Percentiles rank a stretch among this genome's conserved stretches.
These are phyloP conservation scores for Neostapfia colusana DNA, from an alignment of 176 grass and related monocot species.

Conservation along the genomic window DNA sequence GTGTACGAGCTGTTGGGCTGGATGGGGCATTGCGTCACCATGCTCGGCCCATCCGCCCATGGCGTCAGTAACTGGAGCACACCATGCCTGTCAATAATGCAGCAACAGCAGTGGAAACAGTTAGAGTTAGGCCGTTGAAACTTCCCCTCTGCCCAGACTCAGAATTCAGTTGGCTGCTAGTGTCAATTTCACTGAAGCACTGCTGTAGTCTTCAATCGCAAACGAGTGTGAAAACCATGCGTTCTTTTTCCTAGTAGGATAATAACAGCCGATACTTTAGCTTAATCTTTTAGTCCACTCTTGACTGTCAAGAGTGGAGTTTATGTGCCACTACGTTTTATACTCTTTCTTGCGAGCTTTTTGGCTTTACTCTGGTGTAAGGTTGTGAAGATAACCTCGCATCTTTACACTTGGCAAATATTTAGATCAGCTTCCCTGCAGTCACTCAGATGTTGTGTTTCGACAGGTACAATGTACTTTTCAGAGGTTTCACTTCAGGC, in stretches of 20 bases:
- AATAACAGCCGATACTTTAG: background rate
- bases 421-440: background rate
- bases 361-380: conserved; percentile 18
- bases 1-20: conserved; percentile 51
- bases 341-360: background rate
- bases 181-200: background rate
- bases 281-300: background rate
- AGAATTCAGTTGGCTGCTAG: background rate
- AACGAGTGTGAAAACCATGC: background rate
- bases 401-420: conserved; percentile 24
- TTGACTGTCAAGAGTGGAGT: background rate
- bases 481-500: conserved; percentile 33
- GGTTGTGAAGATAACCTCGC: background rate
- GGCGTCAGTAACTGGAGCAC: conserved; percentile 50
- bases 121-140: background rate
- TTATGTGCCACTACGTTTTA: background rate
- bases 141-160: background rate
- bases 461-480: conserved; percentile 44
- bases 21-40: conserved; percentile 64
- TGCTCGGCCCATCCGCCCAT: conserved; percentile 59
- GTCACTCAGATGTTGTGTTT: conserved; percentile 8
- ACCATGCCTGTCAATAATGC: conserved; percentile 49
- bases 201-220: background rate
- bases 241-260: background rate
- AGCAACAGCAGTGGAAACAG: background rate